Evolutionary conservation across 306 rosid genomes (phyloP).

Genomic region (Comarum palustre): DNA sequence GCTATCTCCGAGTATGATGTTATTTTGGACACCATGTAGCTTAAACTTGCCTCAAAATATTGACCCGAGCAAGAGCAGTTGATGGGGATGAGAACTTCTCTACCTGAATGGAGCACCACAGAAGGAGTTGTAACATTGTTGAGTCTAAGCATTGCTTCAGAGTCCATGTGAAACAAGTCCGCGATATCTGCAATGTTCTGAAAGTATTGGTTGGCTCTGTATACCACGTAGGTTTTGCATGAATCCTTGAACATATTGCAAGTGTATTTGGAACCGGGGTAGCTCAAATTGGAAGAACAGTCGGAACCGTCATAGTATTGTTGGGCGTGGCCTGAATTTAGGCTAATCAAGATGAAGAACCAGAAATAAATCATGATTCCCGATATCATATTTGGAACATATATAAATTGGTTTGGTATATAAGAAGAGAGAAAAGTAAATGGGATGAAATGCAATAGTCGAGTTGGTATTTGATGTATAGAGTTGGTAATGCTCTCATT

Average conservation of each 20-base stretch:
- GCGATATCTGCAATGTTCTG: slow-evolving; percentile 38
- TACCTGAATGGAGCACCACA: slow-evolving; percentile 36
- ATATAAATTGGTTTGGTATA: background rate
- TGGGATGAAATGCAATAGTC: slow-evolving; percentile 5
- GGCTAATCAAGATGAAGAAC: slow-evolving; percentile 37
- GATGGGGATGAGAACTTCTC: slow-evolving; percentile 60
- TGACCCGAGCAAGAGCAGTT: slow-evolving; percentile 43
- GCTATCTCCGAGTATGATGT: slow-evolving; percentile 41
- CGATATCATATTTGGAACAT: slow-evolving; percentile 5
- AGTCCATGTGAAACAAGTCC: slow-evolving; percentile 29
- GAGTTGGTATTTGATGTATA: background rate
- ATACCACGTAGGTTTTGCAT: slow-evolving; percentile 56
- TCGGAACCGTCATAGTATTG: slow-evolving; percentile 35
- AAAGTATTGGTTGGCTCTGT: slow-evolving; percentile 46
- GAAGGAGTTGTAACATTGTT: slow-evolving; percentile 41
- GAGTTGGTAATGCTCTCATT: background rate
- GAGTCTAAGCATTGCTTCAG: slow-evolving; percentile 25
- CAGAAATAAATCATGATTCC: slow-evolving; percentile 35
- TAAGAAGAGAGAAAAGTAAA: slow-evolving; percentile 3
- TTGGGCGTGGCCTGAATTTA: slow-evolving; percentile 37
- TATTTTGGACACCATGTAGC: slow-evolving; percentile 25
- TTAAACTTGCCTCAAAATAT: slow-evolving; percentile 42
- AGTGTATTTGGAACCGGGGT: slow-evolving; percentile 46
- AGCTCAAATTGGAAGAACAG: slow-evolving; percentile 28
- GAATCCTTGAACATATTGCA: slow-evolving; percentile 43